A percentile compares a stretch with the other conserved stretches of the same genome.
Evolutionary conservation across 768 basidiomycete species (phyloP).

Genomic region (Hemileccinum rubropunctum): DNA sequence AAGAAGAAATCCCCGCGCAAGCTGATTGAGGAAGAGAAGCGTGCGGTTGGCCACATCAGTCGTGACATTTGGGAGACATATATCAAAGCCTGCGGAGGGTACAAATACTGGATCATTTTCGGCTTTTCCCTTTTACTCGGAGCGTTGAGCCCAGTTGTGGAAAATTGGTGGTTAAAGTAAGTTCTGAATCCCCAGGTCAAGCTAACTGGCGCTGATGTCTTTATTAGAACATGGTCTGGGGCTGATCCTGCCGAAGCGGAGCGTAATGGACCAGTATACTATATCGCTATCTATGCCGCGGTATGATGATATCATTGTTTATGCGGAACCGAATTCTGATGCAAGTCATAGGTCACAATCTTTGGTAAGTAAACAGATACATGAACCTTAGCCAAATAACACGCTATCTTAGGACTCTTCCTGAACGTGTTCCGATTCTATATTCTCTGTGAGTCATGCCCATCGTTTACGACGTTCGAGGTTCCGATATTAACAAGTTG

Average conservation of each 20-base stretch:
- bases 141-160: conserved; percentile 62
- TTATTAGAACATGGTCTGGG: conserved; percentile 54
- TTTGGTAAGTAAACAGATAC: conserved; percentile 27
- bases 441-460: conserved; percentile 57
- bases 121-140: conserved; percentile 49
- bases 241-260: conserved; percentile 39
- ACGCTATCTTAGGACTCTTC: conserved; percentile 42
- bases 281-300: conserved; percentile 60
- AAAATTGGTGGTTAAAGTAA: conserved; percentile 70
- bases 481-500: conserved; percentile 4
- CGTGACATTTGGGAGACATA: conserved; percentile 66
- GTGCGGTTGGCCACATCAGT: conserved; percentile 71
- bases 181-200: conserved; percentile 1
- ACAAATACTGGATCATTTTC: conserved; percentile 58
- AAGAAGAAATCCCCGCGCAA: conserved; percentile 72
- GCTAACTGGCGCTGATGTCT: conserved; percentile 21
- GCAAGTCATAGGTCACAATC: conserved; percentile 34
- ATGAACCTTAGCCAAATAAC: not conserved
- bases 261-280: conserved; percentile 43
- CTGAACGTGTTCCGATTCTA: conserved; percentile 65
- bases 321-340: conserved; percentile 12
- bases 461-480: not conserved
- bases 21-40: conserved; percentile 78
- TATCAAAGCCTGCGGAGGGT: conserved; percentile 48
- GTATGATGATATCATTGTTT: conserved; percentile 33